Conservation (phyloP, 768 basidiomycete species). For the Mrakia blollopis region DNA sequence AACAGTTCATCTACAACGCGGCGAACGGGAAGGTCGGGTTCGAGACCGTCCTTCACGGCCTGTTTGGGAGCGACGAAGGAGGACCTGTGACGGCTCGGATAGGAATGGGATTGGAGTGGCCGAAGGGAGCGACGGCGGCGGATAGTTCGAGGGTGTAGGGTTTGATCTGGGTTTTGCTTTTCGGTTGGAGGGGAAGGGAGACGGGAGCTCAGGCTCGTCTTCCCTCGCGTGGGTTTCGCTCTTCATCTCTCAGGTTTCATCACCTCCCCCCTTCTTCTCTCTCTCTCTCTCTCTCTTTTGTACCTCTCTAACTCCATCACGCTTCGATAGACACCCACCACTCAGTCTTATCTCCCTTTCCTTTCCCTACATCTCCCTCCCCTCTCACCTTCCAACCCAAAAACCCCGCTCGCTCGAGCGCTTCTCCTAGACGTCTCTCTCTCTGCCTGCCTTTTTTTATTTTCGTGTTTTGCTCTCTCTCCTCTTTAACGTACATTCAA, state of each 20-base stretch:
- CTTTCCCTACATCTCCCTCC: not conserved
- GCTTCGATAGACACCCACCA: not conserved
- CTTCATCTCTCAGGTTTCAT: not conserved
- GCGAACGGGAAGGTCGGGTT: conserved; percentile 82
- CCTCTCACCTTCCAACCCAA: not conserved
- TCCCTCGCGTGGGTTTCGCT: not conserved
- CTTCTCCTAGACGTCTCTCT: not conserved
- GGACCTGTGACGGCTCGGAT: not conserved
- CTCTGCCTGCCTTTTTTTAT: no score
- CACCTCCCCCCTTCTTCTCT: not conserved
- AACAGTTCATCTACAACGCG: conserved; percentile 89
- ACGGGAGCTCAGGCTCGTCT: not conserved
- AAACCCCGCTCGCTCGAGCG: not conserved
- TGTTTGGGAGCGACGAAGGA: conserved; percentile 52
- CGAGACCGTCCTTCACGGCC: conserved; percentile 72
- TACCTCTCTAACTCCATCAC: not conserved
- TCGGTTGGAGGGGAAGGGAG: no score
- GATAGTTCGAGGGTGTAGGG: not conserved
- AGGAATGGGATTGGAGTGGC: conserved; percentile 1
- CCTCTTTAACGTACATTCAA: not conserved
- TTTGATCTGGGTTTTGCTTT: not conserved
- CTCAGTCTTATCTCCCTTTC: not conserved
- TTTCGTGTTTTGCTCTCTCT: not conserved
- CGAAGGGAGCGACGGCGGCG: conserved; percentile 3
- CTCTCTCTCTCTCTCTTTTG: not conserved